A percentile compares a stretch with the other conserved stretches of the same genome.
Evolutionary conservation across 257 asterid species (phyloP).

Genomic region (Striga asiatica): DNA sequence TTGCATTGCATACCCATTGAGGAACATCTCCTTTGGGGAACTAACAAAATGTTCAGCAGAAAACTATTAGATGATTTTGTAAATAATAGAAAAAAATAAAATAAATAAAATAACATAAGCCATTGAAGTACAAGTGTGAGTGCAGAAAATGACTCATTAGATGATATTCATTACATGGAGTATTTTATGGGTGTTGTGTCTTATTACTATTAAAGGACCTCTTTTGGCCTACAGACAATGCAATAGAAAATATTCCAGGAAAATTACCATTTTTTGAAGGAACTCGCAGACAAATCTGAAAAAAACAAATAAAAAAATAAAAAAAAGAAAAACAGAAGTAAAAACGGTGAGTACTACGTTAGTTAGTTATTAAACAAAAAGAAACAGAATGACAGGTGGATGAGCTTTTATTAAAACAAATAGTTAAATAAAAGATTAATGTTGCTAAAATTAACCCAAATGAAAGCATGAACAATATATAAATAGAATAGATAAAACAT

Average conservation of each 20-base stretch:
- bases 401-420: neutral
- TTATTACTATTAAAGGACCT: too few relatives aligned
- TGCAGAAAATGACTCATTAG: neutral
- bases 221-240: conserved; percentile 5
- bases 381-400: neutral
- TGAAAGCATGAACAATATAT: neutral
- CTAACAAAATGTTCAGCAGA: conserved; percentile 26
- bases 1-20: conserved; percentile 93
- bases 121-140: neutral
- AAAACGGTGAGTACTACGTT: too few relatives aligned
- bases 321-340: too few relatives aligned
- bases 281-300: conserved; percentile 76
- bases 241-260: neutral
- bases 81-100: neutral
- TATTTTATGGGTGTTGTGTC: neutral
- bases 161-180: neutral
- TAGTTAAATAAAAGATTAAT: neutral
- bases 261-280: conserved; percentile 73
- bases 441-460: neutral
- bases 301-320: neutral
- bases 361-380: neutral
- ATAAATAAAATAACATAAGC: neutral
- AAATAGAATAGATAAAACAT: conserved; percentile 18
- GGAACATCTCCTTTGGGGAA: conserved; percentile 85
- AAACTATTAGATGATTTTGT: neutral